phyloP scores from a whole-genome alignment of 2,329 filamentous ascomycete genomes.

The Sarocladiaceae sp. region DNA sequence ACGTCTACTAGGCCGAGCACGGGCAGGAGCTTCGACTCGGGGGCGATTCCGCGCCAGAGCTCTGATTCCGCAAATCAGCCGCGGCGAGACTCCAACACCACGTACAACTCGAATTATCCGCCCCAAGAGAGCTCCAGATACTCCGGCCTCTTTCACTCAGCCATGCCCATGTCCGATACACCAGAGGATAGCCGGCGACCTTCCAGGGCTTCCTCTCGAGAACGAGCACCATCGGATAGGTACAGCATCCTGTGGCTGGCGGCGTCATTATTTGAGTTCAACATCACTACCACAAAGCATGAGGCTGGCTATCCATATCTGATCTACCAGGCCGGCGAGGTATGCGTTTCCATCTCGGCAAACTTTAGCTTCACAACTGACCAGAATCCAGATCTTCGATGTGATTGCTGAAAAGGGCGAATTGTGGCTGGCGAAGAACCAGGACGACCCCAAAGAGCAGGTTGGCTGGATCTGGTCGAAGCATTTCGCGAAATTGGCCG shows the following conservation, averaged over 20 bases:
- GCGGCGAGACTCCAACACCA: conserved; percentile 49
- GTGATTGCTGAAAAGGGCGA: conserved; percentile 96
- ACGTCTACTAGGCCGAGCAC: conserved; percentile 49
- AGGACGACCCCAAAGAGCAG: conserved; percentile 73
- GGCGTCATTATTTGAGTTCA: conserved; percentile 93
- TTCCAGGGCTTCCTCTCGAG: conserved; percentile 54
- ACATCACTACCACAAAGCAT: conserved; percentile 84
- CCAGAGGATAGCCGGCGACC: conserved; percentile 46
- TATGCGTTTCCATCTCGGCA: conserved; percentile 29
- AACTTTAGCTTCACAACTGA: background rate
- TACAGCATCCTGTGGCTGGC: conserved; percentile 83
- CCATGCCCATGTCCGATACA: conserved; percentile 70
- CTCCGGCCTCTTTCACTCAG: conserved; percentile 80
- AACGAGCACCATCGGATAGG: conserved; percentile 47
- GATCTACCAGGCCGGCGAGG: conserved; percentile 90
- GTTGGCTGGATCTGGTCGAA: conserved; percentile 99
- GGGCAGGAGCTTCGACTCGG: conserved; percentile 52
- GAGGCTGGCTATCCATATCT: conserved; percentile 95
- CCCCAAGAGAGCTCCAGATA: conserved; percentile 46
- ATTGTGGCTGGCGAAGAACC: conserved; percentile 94
- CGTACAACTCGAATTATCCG: conserved; percentile 41
- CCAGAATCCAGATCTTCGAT: conserved; percentile 61
- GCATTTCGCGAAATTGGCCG: conserved; percentile 73
- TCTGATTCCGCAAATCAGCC: conserved; percentile 40
- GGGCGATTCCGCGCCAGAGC: conserved; percentile 43